Base-by-base conservation (phyloP, 2,329 filamentous ascomycete genomes). In the Colletotrichum euphorbiae region DNA sequence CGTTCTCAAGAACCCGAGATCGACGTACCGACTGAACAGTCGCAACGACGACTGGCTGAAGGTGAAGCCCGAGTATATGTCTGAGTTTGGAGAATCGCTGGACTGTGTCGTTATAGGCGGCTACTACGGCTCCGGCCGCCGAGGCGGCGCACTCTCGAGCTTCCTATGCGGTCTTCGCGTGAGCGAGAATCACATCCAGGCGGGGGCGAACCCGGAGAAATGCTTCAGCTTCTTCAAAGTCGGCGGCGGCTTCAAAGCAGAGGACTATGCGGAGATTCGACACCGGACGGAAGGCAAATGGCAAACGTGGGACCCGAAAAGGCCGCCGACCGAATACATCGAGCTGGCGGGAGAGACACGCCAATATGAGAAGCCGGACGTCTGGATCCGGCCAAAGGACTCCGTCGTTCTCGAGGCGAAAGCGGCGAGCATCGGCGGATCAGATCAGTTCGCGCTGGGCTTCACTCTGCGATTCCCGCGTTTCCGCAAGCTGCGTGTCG, bases 41-140 rank as follows among this genome's bases (percentile, higher is more conserved):
- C 91, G 96, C 54, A 96, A 97, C 74, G 93, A 97, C 73, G 93
- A 97, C 78, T 99, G 96, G 96, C 91, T 98, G 80, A 99, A 99
- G 77, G 94, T 99, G 8, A 99, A 99, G 75, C 96, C 96, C 1
- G 96, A 99, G 71, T 99, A 99, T 78, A 98, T 98, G 94, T 90
- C 90, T 2, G 95, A 97, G 70, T 97, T 96, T 77, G 96, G 96
- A 69, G 95, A 98, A 79, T 93, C 91, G 0, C 87, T 99, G 3
- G 96, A 99, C 76, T 93, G 94, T 72, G 82, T 98, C 13, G 85
- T 99, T 15, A 89, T 99, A 60, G 96, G 95, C 62, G 96, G 93
- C 8, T 98, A 97, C 80, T 99, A 93, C 76, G 96, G 96, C 13
- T 93, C 92, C 33, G 96, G 96, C 0, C 89, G 87, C 63, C 89